A percentile compares a stretch with the other conserved stretches of the same genome.
These are phyloP conservation scores for Colletotrichum liaoningense DNA, from an alignment of 2,329 filamentous ascomycete species.

Conservation along the genomic window DNA sequence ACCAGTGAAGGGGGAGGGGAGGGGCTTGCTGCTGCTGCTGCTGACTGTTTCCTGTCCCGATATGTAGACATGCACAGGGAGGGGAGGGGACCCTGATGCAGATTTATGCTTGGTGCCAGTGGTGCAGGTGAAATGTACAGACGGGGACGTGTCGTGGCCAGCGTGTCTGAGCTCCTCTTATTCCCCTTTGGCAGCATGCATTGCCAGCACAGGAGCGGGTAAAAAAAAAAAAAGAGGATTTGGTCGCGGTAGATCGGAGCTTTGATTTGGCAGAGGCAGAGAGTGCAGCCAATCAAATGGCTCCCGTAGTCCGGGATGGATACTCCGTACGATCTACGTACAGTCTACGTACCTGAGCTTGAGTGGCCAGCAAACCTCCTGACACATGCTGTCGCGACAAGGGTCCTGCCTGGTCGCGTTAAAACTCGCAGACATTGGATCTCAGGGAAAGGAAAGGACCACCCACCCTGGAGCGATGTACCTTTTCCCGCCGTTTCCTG, in stretches of 20 bases:
- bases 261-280: conserved; percentile 16
- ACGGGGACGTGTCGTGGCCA: background rate
- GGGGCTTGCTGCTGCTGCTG: too few relatives aligned
- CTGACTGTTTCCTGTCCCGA: background rate
- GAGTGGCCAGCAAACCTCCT: conserved; percentile 40
- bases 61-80: conserved; percentile 3
- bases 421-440: conserved; percentile 16
- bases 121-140: background rate
- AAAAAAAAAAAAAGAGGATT: background rate
- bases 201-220: background rate
- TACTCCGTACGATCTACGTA: background rate
- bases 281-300: conserved; percentile 31
- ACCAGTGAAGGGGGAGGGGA: background rate
- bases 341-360: background rate
- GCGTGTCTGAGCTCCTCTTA: conserved; percentile 27
- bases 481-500: conserved; percentile 14
- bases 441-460: conserved; percentile 8
- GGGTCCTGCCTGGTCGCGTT: conserved; percentile 41
- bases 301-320: conserved; percentile 21
- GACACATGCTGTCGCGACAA: conserved; percentile 49
- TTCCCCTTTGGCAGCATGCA: background rate
- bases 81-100: background rate
- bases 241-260: background rate
- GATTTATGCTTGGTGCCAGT: conserved; percentile 8
- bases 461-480: background rate